Base-by-base conservation (phyloP, 495 filamentous ascomycete genomes). In the Clohesyomyces aquaticus region DNA sequence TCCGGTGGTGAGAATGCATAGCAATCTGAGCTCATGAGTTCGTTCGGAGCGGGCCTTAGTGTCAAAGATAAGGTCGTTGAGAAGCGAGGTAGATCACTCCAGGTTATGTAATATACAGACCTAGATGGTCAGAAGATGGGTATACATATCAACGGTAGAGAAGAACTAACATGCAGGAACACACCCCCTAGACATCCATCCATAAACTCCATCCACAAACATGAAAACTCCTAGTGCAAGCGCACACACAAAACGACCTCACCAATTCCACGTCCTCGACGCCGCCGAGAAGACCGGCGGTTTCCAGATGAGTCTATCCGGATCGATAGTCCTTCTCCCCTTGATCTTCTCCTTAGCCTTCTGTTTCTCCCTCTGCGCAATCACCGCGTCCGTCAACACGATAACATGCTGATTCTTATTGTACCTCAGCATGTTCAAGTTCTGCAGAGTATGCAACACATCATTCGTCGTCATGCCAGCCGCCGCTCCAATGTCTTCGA, bases 261-360 rank as follows among this genome's bases (percentile, higher is more conserved):
- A 98, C 94, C 94, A 98, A 67, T 92, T 96, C 94, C 94, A 98
- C 25, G 93, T 98, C 67, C 94, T 80, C 54, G 82, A 87, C 22
- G 87, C 87, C 3, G 93, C 93, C 35, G 88, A 91, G 72, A 98
- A 96, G 4, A 96, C 90, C 0, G 94, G 94, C 3, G 94, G 95
- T 76, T 95, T 97, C 94, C 94, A 98, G 73, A 89, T 86, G 45
- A 98, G 83, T 66, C 83, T 81, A 3, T 87, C 83, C 1, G 91
- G 82, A 49, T 94, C 88, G 58, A 98, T 91, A 56, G 79, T 79
- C 52, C 89, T 76, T 74, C 83, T 89, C 64, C 83, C 80, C 70
- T 91, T 89, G 22, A 83, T 77, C 78, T 88, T 91, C 59, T 96
- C 91, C 70, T 91, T 87, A 65, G 90, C 84, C 56, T 82, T 76